These are phyloP conservation scores for Linnemannia hyalina DNA, from an alignment of 192 early-diverging fungal species.

Conservation along the genomic window DNA sequence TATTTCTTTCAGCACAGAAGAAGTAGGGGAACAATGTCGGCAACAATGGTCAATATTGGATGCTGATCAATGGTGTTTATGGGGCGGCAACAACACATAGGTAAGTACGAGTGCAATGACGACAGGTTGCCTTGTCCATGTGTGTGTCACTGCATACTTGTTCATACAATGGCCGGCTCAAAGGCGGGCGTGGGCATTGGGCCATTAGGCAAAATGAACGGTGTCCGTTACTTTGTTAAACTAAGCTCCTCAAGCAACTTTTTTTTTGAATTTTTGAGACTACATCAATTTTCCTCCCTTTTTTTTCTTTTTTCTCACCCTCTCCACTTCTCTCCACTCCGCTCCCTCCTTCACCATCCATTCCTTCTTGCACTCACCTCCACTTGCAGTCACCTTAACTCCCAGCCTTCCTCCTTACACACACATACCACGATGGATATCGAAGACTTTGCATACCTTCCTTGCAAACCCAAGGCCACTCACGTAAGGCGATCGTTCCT, in stretches of 20 bases:
- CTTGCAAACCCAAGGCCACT: constrained; percentile 44
- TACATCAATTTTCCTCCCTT: not conserved
- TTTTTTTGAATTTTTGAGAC: not conserved
- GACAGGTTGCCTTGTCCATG: too few species aligned
- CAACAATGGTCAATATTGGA: too few species aligned
- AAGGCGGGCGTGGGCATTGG: not conserved
- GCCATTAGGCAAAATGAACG: not conserved
- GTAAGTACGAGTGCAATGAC: too few species aligned
- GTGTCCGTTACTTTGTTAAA: not conserved
- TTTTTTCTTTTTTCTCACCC: constrained; percentile 18
- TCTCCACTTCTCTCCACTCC: not conserved
- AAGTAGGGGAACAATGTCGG: too few species aligned
- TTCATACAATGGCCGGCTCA: not conserved
- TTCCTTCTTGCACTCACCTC: not conserved
- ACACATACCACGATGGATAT: constrained; percentile 35
- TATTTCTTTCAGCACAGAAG: too few species aligned
- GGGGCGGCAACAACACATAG: too few species aligned
- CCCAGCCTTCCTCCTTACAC: not conserved
- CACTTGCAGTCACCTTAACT: not conserved
- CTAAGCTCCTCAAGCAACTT: constrained; percentile 5
- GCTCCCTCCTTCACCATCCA: too few species aligned
- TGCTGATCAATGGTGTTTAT: too few species aligned
- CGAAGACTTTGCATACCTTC: constrained; percentile 45
- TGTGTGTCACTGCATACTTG: not conserved
- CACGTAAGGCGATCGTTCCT: constrained; percentile 15